Conservation (phyloP, 73 alveolate species). For the Paramecium octaurelia region DNA sequence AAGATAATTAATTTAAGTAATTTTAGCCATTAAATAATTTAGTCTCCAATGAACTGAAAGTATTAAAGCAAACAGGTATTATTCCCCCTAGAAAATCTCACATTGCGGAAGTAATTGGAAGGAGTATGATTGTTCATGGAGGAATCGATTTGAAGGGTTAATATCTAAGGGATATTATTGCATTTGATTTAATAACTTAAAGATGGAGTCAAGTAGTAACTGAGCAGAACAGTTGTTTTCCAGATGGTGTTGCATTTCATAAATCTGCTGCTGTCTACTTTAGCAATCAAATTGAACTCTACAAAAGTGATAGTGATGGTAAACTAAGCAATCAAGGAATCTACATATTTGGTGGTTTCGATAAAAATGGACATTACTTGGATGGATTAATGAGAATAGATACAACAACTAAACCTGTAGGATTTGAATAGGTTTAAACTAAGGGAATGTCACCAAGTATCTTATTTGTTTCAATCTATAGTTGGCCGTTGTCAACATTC, state of each 20-base stretch:
- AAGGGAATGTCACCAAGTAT: constrained; percentile 37
- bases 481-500: constrained; percentile 38
- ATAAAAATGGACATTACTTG: constrained; percentile 12
- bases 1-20: constrained; percentile 4
- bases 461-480: background rate
- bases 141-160: constrained; percentile 18
- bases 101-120: constrained; percentile 12
- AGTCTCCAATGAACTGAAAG: background rate
- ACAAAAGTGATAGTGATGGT: background rate
- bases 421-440: constrained; percentile 6
- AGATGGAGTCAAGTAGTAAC: background rate
- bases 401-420: background rate
- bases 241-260: constrained; percentile 24
- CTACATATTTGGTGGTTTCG: constrained; percentile 32
- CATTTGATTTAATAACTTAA: background rate
- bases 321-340: background rate
- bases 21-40: background rate
- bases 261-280: background rate
- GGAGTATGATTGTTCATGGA: background rate
- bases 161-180: constrained; percentile 8
- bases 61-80: background rate
- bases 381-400: background rate
- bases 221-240: background rate
- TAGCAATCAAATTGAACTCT: background rate
- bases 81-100: constrained; percentile 28